Evolutionary conservation across 495 filamentous ascomycete genomes (phyloP).

Genomic region (Penicillium dipodomyicola): DNA sequence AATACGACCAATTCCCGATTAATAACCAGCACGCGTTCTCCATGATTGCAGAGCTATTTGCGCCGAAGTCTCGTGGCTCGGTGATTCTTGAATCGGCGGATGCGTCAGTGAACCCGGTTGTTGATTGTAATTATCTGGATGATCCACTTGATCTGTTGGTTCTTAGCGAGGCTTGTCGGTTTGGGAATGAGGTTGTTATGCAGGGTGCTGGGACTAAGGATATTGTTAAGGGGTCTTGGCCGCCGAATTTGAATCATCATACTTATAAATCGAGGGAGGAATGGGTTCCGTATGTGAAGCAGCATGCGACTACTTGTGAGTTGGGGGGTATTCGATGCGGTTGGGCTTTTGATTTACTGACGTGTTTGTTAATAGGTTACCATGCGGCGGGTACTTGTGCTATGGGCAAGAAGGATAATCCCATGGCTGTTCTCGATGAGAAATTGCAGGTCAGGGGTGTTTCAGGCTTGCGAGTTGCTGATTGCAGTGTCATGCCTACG

Average conservation of each 20-base stretch:
- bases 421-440: conserved; percentile 54
- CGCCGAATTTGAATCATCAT: conserved; percentile 43
- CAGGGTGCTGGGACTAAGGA: conserved; percentile 53
- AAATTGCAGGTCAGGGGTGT: conserved; percentile 54
- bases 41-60: conserved; percentile 42
- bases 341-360: conserved; percentile 5
- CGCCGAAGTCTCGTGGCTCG: conserved; percentile 42
- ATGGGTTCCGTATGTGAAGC: conserved; percentile 48
- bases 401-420: conserved; percentile 48
- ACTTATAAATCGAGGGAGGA: conserved; percentile 46
- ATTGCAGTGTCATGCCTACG: conserved; percentile 56
- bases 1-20: conserved; percentile 46
- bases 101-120: conserved; percentile 41
- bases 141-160: conserved; percentile 50
- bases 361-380: conserved; percentile 32
- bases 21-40: conserved; percentile 44
- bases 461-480: conserved; percentile 51
- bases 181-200: conserved; percentile 55
- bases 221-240: conserved; percentile 57
- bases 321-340: neutral
- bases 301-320: conserved; percentile 54
- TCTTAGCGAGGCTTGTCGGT: conserved; percentile 48
- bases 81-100: conserved; percentile 38
- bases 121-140: conserved; percentile 50
- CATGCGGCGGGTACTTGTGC: conserved; percentile 54